These are phyloP conservation scores for Lachancea sp. DNA, from an alignment of 805 yeast genomes.

Conservation along the genomic window DNA sequence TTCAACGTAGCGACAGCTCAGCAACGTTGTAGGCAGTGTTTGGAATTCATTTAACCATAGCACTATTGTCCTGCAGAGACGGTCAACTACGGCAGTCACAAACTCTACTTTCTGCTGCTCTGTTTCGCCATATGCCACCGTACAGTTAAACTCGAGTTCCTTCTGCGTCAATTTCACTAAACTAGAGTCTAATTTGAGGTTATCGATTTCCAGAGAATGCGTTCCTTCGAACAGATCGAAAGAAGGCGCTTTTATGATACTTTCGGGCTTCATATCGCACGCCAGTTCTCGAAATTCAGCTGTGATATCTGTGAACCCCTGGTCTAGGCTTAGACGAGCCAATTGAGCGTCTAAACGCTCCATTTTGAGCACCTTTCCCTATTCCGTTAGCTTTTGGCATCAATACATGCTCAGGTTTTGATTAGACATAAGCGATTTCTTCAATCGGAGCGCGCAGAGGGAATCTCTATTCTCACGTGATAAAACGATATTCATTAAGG, in stretches of 20 bases:
- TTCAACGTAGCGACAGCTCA: constrained; percentile 71
- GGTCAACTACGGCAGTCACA: constrained; percentile 47
- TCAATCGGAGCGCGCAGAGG: too few species aligned
- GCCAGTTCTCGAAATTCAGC: constrained; percentile 40
- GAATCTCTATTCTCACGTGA: too few species aligned
- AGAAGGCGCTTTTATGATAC: constrained; percentile 50
- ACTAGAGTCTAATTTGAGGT: constrained; percentile 72
- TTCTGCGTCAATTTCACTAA: constrained; percentile 42
- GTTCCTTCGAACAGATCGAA: constrained; percentile 79
- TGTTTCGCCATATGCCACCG: constrained; percentile 16
- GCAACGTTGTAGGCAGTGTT: constrained; percentile 65
- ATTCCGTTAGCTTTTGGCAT: not conserved
- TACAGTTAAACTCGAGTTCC: constrained; percentile 44
- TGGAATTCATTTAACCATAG: constrained; percentile 71
- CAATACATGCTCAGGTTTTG: too few species aligned
- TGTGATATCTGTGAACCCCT: constrained; percentile 48
- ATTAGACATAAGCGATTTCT: too few species aligned
- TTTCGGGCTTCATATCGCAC: constrained; percentile 39
- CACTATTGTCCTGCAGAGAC: constrained; percentile 47
- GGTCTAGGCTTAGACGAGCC: constrained; percentile 4
- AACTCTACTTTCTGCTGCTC: constrained; percentile 34
- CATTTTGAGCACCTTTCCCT: not conserved
- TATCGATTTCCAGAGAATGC: constrained; percentile 74
- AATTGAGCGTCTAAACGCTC: constrained; percentile 9
- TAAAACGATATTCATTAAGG: too few species aligned